Evolutionary conservation across 2,329 filamentous ascomycete species (phyloP).

Genomic region (Chalaropsis ovoidea): DNA sequence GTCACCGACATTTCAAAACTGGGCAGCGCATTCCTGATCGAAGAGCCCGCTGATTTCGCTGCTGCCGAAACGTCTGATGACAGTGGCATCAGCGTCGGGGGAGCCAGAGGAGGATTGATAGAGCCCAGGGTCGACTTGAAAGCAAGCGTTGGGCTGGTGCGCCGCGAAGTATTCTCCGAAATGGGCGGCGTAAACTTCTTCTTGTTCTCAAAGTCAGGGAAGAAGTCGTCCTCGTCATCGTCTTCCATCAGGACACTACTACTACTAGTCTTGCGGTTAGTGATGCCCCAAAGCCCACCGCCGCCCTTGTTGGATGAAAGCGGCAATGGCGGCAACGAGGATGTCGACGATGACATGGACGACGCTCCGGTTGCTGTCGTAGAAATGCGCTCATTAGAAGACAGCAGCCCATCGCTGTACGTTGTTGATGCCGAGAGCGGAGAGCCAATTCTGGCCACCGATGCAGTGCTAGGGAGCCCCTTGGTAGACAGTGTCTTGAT

Average conservation of each 20-base stretch:
- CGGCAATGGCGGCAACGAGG: constrained; percentile 33
- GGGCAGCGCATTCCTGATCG: neutral
- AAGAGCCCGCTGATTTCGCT: neutral
- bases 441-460: constrained; percentile 11
- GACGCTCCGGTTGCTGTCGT: constrained; percentile 28
- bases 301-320: constrained; percentile 31
- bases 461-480: neutral
- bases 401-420: constrained; percentile 4
- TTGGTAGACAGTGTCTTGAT: constrained; percentile 13
- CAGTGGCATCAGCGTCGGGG: constrained; percentile 18
- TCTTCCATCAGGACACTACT: constrained; percentile 31
- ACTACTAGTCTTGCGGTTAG: constrained; percentile 31
- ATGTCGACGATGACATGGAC: constrained; percentile 27
- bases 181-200: constrained; percentile 26
- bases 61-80: constrained; percentile 4
- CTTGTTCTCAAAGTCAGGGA: constrained; percentile 44
- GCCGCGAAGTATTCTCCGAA: constrained; percentile 22
- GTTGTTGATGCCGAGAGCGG: constrained; percentile 20
- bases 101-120: constrained; percentile 14
- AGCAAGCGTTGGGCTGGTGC: constrained; percentile 18
- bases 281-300: constrained; percentile 41
- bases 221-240: constrained; percentile 44
- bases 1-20: constrained; percentile 1
- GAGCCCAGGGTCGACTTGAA: constrained; percentile 15
- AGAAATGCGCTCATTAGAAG: constrained; percentile 20